phyloP scores from a whole-genome alignment of 2,329 filamentous ascomycete species.

The Cladophialophora yegresii region DNA sequence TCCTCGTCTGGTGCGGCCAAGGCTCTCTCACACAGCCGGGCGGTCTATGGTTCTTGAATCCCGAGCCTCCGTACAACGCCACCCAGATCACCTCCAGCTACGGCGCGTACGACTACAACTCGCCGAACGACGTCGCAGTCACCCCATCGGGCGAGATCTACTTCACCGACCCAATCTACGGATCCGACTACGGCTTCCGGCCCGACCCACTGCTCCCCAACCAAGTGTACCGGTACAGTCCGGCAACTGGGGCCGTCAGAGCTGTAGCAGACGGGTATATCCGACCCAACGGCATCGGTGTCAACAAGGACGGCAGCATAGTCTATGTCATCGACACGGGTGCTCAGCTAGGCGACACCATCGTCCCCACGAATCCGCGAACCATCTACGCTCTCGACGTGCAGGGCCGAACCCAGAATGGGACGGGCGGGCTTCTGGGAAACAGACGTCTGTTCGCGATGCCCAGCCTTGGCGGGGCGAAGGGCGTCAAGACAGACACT shows the following conservation, averaged over 20 bases:
- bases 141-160: slow-evolving; percentile 44
- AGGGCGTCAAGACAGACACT: slow-evolving; percentile 53
- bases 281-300: slow-evolving; percentile 47
- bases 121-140: slow-evolving; percentile 44
- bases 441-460: slow-evolving; percentile 58
- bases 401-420: slow-evolving; percentile 29
- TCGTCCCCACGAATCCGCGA: neutral
- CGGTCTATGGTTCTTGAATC: slow-evolving; percentile 16
- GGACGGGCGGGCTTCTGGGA: slow-evolving; percentile 46
- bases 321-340: slow-evolving; percentile 48
- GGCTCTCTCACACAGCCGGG: slow-evolving; percentile 2
- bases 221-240: slow-evolving; percentile 45
- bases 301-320: slow-evolving; percentile 43
- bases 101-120: slow-evolving; percentile 39
- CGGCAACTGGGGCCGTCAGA: slow-evolving; percentile 39
- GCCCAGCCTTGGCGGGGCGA: slow-evolving; percentile 50
- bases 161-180: slow-evolving; percentile 47
- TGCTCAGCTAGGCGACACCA: slow-evolving; percentile 21
- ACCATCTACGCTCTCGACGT: slow-evolving; percentile 45
- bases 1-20: slow-evolving; percentile 4
- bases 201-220: slow-evolving; percentile 41
- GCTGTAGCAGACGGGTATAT: slow-evolving; percentile 45
- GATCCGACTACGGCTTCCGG: slow-evolving; percentile 42
- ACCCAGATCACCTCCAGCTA: slow-evolving; percentile 9
- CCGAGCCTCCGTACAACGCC: slow-evolving; percentile 17